phyloP scores from a whole-genome alignment of 768 basidiomycete species.

The Tubosaeta sp. region DNA sequence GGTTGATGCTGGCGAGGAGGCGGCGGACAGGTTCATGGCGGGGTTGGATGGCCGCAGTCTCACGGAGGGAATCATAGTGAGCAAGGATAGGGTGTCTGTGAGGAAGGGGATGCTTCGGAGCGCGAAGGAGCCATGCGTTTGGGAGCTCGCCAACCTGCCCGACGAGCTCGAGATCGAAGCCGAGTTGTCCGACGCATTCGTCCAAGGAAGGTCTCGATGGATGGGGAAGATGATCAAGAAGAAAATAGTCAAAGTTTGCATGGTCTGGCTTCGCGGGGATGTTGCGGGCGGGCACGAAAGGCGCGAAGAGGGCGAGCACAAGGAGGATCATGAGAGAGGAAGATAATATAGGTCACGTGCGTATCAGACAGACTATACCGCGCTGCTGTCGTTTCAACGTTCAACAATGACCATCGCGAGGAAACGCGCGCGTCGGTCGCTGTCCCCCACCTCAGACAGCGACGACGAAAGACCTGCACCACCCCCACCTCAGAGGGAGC shows the following conservation, averaged over 20 bases:
- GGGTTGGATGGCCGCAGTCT: constrained; percentile 27
- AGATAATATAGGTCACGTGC: constrained; percentile 4
- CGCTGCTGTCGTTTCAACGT: not conserved
- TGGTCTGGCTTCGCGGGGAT: constrained; percentile 44
- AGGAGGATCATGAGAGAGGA: constrained; percentile 10
- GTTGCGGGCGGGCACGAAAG: constrained; percentile 1
- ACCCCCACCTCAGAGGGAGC: constrained; percentile 4
- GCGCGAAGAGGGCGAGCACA: constrained; percentile 6
- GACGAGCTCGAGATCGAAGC: constrained; percentile 81
- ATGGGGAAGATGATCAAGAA: constrained; percentile 58
- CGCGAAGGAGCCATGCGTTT: constrained; percentile 80
- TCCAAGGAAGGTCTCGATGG: constrained; percentile 50
- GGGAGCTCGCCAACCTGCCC: constrained; percentile 81
- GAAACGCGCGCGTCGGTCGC: constrained; percentile 24
- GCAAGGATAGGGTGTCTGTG: constrained; percentile 39
- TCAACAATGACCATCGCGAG: constrained; percentile 19
- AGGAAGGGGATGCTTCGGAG: constrained; percentile 31
- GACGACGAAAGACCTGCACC: constrained; percentile 10
- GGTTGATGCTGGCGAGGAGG: constrained; percentile 53
- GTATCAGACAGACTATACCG: not conserved
- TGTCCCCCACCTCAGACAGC: constrained; percentile 15
- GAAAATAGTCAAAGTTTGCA: constrained; percentile 76
- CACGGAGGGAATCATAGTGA: constrained; percentile 43
- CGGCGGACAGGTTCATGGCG: constrained; percentile 38
- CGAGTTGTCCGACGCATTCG: constrained; percentile 57